Base-by-base conservation (phyloP, 495 filamentous ascomycete genomes). In the Trichoderma erinaceum region DNA sequence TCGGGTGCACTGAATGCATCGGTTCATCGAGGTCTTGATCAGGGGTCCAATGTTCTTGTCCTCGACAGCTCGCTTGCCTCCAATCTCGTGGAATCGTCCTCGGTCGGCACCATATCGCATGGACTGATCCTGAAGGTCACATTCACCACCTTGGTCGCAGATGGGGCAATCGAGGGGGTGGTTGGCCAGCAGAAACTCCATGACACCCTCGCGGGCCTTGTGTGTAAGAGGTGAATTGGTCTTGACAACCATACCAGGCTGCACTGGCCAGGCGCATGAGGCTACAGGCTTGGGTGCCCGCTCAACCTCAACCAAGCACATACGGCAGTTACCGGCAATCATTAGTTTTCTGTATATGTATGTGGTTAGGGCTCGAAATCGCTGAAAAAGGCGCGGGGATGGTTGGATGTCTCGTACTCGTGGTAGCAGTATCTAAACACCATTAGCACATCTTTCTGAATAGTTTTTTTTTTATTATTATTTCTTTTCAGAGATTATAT, bases 11-110 rank as follows among this genome's bases (percentile, higher is more conserved):
- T 99, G 95, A 75, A 99, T 99, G 81, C 95, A 99, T 75, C 95
- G 84, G 82, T 98, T 99, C 95, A 99, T 99, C n/a, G 96, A 98
- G 18, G 95, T 99, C 84, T 99, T 99, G 77, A 99, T 89, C 68
- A 99, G 78, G n/a, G 95, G 95, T 8, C 95, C 95, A 71, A 99
- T 97, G 75, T 98, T 98, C 85, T 99, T 99, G 78, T 99, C 95
- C 82, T 99, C 95, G 41, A 97, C 92, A 6, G 92, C 95, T 78
- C 95, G 90, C 86, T 99, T 99, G 72, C 95, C 95, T 56, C 86
- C 87, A 70, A 92, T 81, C 81, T 99, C 95, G 78, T 99, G 95
- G 80, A 99, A 99, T 71, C 95, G 90, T 65, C 95, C 95, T 71
- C 95, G 87, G 78, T 99, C 95, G 64, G 91, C 92, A 72, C 95